Evolutionary conservation across 257 asterid species (phyloP), one percentile per base, ranked within the genome.

Genomic region (Rehmannia glutinosa): DNA sequence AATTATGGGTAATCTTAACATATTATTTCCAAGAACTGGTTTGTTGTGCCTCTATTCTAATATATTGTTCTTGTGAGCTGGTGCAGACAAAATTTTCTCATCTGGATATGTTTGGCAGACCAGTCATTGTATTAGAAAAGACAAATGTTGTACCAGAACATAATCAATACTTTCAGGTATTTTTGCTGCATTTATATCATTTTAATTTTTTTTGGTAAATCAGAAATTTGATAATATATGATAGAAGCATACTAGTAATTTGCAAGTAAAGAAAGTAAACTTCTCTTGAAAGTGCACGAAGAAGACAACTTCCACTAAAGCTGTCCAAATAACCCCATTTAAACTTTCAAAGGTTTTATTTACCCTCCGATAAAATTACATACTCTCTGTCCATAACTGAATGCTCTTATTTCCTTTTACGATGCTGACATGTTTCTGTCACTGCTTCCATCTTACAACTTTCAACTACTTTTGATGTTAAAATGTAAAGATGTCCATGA

Each of bases 51-150:
- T 38, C 72, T 62, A 12, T 52, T 75, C 68, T 71, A 62, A 76
- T 66, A 15, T 74, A 47, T 72, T 61, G 13, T 62, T 68, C 16
- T 67, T 74, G 45, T 81, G 74, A 41, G 51, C 70, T 70, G 69
- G 53, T 76, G 71, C 83, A 92, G 98, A 78, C 81, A 11, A 91
- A 84, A 73, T 20, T 94, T 64, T 91, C 99, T 49, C 92, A 94
- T 83, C 77, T 94, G 78, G 99, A 94, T 78, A 80, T 85, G 77
- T 84, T 80, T 65, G 99, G 99, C 68, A 86, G 99, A 73, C 99
- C 97, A 51, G 97, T 89, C 51, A 73, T 83, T 61, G 95, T 88
- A 73, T 61, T 94, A 78, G 88, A 91, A 61, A 94, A 88, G 93
- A 62, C 73, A 70, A 88, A 84, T 77, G 97, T 52, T 33, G 99